phyloP scores from a whole-genome alignment of 495 filamentous ascomycete species.

The Cercophora sp. region DNA sequence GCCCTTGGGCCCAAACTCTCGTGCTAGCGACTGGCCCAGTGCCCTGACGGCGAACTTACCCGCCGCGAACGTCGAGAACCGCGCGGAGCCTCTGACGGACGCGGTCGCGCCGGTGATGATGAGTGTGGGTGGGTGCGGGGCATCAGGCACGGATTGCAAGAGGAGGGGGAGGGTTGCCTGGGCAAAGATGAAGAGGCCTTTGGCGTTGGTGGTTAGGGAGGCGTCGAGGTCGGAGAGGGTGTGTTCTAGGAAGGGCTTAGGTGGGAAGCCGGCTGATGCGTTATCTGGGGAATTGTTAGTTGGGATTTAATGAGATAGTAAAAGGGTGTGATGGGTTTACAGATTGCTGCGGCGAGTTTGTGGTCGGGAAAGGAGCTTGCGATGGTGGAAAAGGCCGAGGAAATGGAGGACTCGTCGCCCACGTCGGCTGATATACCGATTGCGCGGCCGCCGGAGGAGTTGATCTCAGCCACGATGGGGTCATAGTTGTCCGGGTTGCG shows the following conservation, averaged over 20 bases:
- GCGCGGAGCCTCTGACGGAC: conserved; percentile 67
- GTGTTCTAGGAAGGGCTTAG: conserved; percentile 79
- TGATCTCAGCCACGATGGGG: conserved; percentile 70
- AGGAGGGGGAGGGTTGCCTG: conserved; percentile 70
- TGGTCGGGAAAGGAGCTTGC: conserved; percentile 49
- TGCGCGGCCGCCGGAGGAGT: conserved; percentile 62
- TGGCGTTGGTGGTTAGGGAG: conserved; percentile 54
- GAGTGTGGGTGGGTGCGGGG: conserved; percentile 66
- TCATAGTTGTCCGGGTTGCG: conserved; percentile 65
- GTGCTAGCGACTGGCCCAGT: conserved; percentile 70
- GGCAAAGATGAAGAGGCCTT: conserved; percentile 75
- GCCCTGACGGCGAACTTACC: conserved; percentile 81
- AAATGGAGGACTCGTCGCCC: conserved; percentile 57
- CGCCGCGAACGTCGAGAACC: conserved; percentile 67
- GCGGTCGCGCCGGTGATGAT: conserved; percentile 90
- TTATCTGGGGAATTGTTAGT: conserved; percentile 41
- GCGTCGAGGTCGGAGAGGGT: conserved; percentile 58
- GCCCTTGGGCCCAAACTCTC: conserved; percentile 85
- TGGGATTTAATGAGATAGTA: neutral
- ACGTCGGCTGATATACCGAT: conserved; percentile 74
- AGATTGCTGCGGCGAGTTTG: conserved; percentile 72
- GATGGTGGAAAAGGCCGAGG: conserved; percentile 64
- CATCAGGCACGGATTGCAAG: conserved; percentile 46
- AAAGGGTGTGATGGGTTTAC: conserved; percentile 22
- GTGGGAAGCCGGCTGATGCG: conserved; percentile 61